Base-by-base conservation (phyloP, 345 rosid genomes). In the Angophora floribunda region DNA sequence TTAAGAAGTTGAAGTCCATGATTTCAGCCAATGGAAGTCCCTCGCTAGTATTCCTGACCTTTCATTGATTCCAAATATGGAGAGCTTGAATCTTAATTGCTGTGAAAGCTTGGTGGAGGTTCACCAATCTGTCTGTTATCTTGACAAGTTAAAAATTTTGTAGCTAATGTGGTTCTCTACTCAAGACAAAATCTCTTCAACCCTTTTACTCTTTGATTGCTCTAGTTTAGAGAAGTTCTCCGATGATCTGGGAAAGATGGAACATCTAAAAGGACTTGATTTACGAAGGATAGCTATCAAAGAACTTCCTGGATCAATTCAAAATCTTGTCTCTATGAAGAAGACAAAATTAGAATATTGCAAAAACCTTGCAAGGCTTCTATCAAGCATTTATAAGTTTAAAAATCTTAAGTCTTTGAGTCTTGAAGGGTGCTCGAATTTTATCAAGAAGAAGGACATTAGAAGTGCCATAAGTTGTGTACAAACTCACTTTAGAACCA, bases 261-360 rank as follows among this genome's bases (percentile, higher is more conserved):
- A 28, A 61, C 2, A 61, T 61, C 2, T 61, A 7, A 0, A 61
- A 28, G 0, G 0, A 0, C 2, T 28, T 61, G 0, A 1, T 5
- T 14, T 61, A 5, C 0, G 0, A 0, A 0, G 32, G 15, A 26
- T 16, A 0, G 70, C 32, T 2, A 59, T 59, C 24, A 59, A 59
- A 59, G 14, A 59, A 59, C 65, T 59, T 6, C 65, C 13, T 24
- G 0, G n/a, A 59, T 59, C 65, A 24, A 59, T 59, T 59, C 7
- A 24, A 24, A 59, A 59, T 24, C 30, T 59, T 24, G 30, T 59
- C 24, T 59, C 65, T 9, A 3, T 24, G 1, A 5, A 59, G 6
- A 0, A 0, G 13, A 22, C 24, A 11, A 0, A 2, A 0, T 59
- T 57, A 57, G 13, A 0, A 24, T 24, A 0, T 10, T 24, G n/a